Evolutionary conservation across 1,139 yeast genomes (phyloP).

Genomic region (Lodderomyces jiufengensis): DNA sequence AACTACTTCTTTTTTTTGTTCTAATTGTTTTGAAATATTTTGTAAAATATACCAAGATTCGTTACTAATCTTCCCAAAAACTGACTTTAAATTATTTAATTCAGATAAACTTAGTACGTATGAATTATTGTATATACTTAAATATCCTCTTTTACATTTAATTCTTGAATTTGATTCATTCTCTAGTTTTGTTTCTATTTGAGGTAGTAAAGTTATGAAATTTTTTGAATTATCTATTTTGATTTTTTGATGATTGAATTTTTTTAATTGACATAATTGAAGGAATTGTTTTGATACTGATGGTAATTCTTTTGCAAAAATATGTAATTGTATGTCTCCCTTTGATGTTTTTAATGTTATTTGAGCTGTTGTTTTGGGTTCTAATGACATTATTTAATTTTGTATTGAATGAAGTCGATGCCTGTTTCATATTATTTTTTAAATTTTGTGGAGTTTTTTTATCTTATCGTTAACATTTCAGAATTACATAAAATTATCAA

Average conservation of each 20-base stretch:
- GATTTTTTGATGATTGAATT: conserved; percentile 28
- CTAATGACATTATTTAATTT: conserved; percentile 21
- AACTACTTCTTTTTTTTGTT: conserved; percentile 31
- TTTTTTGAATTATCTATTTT: conserved; percentile 34
- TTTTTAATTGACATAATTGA: conserved; percentile 10
- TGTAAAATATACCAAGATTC: conserved; percentile 54
- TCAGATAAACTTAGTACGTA: conserved; percentile 7
- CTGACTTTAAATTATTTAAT: conserved; percentile 24
- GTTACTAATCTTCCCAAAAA: conserved; percentile 61
- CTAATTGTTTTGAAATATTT: conserved; percentile 38
- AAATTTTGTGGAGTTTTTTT: too few species aligned
- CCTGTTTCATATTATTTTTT: too few species aligned
- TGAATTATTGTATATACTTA: conserved; percentile 42
- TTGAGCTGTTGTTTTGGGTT: conserved; percentile 62
- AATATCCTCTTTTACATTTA: conserved; percentile 29
- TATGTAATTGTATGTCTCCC: conserved; percentile 57
- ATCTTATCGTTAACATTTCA: too few species aligned
- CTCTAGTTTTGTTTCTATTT: too few species aligned
- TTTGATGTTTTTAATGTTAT: conserved; percentile 54
- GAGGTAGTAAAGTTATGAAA: too few species aligned
- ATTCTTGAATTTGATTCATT: conserved; percentile 58
- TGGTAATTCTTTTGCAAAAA: conserved; percentile 75
- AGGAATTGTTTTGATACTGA: conserved; percentile 46
- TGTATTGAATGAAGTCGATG: background rate
- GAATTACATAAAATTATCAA: too few species aligned